Evolutionary conservation across 208 protist species (phyloP).

Genomic region (Leptomonas pyrrhocoris): DNA sequence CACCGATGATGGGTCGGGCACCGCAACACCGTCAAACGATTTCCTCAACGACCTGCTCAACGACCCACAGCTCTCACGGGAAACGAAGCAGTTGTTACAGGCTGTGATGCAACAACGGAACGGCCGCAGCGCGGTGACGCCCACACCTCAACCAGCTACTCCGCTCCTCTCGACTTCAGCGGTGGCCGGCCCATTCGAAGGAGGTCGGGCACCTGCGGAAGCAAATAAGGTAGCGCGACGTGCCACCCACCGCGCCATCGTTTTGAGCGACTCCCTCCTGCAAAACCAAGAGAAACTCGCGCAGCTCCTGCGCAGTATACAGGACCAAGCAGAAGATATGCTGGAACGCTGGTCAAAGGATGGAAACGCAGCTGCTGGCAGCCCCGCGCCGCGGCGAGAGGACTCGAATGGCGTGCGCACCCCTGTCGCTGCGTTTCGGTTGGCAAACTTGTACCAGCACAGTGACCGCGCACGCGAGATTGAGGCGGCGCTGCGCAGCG

Average conservation of each 20-base stretch:
- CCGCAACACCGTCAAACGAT: slow-evolving; percentile 9
- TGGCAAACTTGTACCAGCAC: slow-evolving; percentile 27
- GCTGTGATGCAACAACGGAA: slow-evolving; percentile 22
- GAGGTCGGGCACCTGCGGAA: background rate
- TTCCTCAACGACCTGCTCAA: slow-evolving; percentile 30
- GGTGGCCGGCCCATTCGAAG: background rate
- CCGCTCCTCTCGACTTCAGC: background rate
- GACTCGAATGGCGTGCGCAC: slow-evolving; percentile 7
- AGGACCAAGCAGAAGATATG: slow-evolving; percentile 25
- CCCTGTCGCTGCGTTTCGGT: slow-evolving; percentile 24
- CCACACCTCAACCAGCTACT: background rate
- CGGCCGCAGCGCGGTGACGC: background rate
- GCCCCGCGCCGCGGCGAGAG: background rate
- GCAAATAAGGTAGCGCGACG: slow-evolving; percentile 1
- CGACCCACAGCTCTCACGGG: slow-evolving; percentile 33
- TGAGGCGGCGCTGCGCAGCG: slow-evolving; percentile 31
- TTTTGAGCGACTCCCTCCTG: slow-evolving; percentile 28
- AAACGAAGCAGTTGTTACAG: slow-evolving; percentile 36
- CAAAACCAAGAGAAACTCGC: slow-evolving; percentile 29
- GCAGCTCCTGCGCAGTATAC: slow-evolving; percentile 29
- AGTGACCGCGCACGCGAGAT: slow-evolving; percentile 18
- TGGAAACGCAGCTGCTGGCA: background rate
- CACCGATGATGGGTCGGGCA: background rate
- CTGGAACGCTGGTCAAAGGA: slow-evolving; percentile 4
- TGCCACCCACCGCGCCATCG: slow-evolving; percentile 22